Evolutionary conservation across 768 basidiomycete species (phyloP).

Genomic region (Pisolithus sp.): DNA sequence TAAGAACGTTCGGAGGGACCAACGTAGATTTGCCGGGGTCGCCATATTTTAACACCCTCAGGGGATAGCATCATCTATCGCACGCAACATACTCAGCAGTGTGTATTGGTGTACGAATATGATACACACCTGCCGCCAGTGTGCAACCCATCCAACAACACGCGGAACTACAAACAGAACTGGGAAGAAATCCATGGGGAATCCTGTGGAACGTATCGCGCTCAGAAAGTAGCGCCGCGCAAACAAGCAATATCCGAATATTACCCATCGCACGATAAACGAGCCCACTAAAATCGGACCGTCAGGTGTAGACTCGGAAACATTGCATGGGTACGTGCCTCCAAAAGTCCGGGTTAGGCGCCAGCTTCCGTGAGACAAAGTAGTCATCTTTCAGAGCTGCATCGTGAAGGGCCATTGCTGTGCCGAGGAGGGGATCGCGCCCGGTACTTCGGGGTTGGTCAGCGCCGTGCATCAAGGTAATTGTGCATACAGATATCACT

Average conservation of each 20-base stretch:
- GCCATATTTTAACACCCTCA: constrained; percentile 91
- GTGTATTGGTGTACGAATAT: neutral
- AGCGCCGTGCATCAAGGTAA: neutral
- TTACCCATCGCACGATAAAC: constrained; percentile 91
- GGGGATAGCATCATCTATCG: constrained; percentile 84
- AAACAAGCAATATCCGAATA: constrained; percentile 9
- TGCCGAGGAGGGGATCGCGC: constrained; percentile 76
- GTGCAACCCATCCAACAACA: constrained; percentile 89
- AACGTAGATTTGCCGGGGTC: constrained; percentile 80
- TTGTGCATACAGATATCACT: too few relatives aligned
- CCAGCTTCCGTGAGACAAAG: constrained; percentile 73
- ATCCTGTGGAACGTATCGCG: constrained; percentile 42
- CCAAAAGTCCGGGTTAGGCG: constrained; percentile 93
- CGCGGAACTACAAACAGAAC: constrained; percentile 92
- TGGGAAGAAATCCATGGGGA: constrained; percentile 92
- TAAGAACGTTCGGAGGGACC: constrained; percentile 73
- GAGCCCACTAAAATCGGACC: constrained; percentile 48
- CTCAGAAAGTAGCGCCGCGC: constrained; percentile 1
- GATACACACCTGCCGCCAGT: constrained; percentile 72
- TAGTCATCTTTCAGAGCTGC: constrained; percentile 89
- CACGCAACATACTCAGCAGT: neutral
- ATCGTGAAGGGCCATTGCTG: constrained; percentile 84
- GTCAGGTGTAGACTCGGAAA: constrained; percentile 2
- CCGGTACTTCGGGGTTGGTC: constrained; percentile 53
- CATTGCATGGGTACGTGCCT: constrained; percentile 21